These are phyloP conservation scores for Adansonia grandidieri DNA, from an alignment of 441 rosid genomes.

Conservation along the genomic window DNA sequence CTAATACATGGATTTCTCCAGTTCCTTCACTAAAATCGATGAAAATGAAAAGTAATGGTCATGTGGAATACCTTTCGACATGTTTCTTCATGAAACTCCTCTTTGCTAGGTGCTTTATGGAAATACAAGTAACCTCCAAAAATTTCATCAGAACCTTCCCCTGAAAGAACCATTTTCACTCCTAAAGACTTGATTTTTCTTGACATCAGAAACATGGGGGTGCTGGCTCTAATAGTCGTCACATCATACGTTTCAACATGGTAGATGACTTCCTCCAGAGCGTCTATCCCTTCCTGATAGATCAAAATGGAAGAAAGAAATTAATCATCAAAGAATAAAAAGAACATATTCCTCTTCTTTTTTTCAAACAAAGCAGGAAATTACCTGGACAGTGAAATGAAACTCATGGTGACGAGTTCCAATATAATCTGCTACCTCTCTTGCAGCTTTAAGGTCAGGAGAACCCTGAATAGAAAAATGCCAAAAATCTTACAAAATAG, in stretches of 20 bases:
- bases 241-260: slow-evolving; percentile 96
- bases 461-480: slow-evolving; percentile 66
- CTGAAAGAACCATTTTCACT: slow-evolving; percentile 98
- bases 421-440: slow-evolving; percentile 96
- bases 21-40: background rate
- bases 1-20: background rate
- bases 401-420: slow-evolving; percentile 96
- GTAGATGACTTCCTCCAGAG: slow-evolving; percentile 96
- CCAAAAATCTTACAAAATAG: background rate
- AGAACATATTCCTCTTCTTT: background rate
- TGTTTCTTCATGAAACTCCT: slow-evolving; percentile 92
- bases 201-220: slow-evolving; percentile 99
- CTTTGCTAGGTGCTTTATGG: slow-evolving; percentile 98
- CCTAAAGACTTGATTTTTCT: slow-evolving; percentile 97
- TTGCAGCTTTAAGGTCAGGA: slow-evolving; percentile 92
- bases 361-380: slow-evolving; percentile 13
- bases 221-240: slow-evolving; percentile 97
- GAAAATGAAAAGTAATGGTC: slow-evolving; percentile 17
- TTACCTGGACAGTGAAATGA: slow-evolving; percentile 93
- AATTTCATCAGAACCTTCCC: slow-evolving; percentile 98
- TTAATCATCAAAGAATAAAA: background rate
- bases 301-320: slow-evolving; percentile 22
- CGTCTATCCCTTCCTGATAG: slow-evolving; percentile 92
- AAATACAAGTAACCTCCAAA: slow-evolving; percentile 98
- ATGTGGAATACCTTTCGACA: slow-evolving; percentile 72